Evolutionary conservation across 495 filamentous ascomycete genomes (phyloP), one percentile per base, ranked within the genome.

Genomic region (Xylaria venustula): DNA sequence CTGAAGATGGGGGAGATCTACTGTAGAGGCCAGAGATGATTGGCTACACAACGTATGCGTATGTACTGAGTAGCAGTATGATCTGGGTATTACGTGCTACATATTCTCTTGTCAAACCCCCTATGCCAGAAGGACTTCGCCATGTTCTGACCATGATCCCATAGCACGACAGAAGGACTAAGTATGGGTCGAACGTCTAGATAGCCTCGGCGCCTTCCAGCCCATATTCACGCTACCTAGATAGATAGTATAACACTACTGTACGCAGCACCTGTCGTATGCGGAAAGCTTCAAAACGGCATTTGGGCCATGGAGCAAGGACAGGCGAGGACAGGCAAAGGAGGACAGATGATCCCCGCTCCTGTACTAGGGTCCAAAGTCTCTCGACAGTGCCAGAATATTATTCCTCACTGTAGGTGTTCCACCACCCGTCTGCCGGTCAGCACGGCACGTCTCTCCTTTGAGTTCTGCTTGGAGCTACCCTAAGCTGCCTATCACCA

Each of bases 191-290:
- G 9, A 36, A 37, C 30, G 23, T 22, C 1, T 14, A 51, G 9
- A 6, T 15, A 37, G 5, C n/a, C 11, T 19, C 26, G 47, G 28
- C 4, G 17, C 19, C 17, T 51, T 8, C 4, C 47, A 34, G 26
- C 14, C 47, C 28, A 36, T 26, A 9, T 20, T 34, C 28, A 15
- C 11, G 46, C 25, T 28, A 30, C 12, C 46, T 12, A 9, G 12
- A 23, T 11, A n/a, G 15, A 20, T 42, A 30, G 26, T 15, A 23
- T 8, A n/a, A n/a, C n/a, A n/a, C n/a, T n/a, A n/a, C n/a, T n/a
- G n/a, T 34, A 34, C 30, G 30, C 30, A 34, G 30, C 30, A 26
- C 45, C 9, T 48, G 47, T 57, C 54, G 54, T 57, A 57, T 57
- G 54, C 47, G 20, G 37, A 19, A 48, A 46, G 19, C n/a, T 37